phyloP scores from a whole-genome alignment of 495 filamentous ascomycete genomes.

The Penicillium fimorum region DNA sequence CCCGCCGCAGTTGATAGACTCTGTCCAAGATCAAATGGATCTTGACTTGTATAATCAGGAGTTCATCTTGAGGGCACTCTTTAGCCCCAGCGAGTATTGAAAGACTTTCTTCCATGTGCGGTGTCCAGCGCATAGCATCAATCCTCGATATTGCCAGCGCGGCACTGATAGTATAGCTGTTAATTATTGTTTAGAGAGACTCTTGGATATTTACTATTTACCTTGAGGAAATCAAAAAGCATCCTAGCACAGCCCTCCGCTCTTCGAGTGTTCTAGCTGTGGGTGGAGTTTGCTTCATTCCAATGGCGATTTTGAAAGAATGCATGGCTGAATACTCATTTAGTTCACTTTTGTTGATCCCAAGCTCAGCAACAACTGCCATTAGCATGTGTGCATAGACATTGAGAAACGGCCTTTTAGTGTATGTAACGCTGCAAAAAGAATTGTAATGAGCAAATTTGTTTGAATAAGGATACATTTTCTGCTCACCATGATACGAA shows the following conservation, averaged over 20 bases:
- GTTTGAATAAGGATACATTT: background rate
- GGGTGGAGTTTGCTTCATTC: conserved; percentile 18
- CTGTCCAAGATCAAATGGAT: conserved; percentile 46
- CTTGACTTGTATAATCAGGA: conserved; percentile 48
- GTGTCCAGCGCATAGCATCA: conserved; percentile 51
- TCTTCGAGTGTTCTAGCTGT: conserved; percentile 48
- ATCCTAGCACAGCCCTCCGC: conserved; percentile 51
- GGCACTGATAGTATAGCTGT: conserved; percentile 23
- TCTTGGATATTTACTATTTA: conserved; percentile 37
- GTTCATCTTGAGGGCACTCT: conserved; percentile 50
- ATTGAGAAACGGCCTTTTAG: conserved; percentile 29
- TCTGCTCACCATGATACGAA: conserved; percentile 44
- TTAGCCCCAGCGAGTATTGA: conserved; percentile 39
- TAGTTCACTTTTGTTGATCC: conserved; percentile 48
- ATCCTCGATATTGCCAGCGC: conserved; percentile 45
- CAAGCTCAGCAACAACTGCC: conserved; percentile 52
- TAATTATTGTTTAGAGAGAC: background rate
- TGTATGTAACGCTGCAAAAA: conserved; percentile 19
- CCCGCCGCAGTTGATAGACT: conserved; percentile 25
- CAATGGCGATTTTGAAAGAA: conserved; percentile 25
- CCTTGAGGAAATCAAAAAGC: conserved; percentile 53
- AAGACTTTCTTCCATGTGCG: conserved; percentile 54
- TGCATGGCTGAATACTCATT: conserved; percentile 28
- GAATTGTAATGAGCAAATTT: background rate
- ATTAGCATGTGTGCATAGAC: conserved; percentile 50